Evolutionary conservation across 768 basidiomycete genomes (phyloP).

Genomic region (Boletus patriciae): DNA sequence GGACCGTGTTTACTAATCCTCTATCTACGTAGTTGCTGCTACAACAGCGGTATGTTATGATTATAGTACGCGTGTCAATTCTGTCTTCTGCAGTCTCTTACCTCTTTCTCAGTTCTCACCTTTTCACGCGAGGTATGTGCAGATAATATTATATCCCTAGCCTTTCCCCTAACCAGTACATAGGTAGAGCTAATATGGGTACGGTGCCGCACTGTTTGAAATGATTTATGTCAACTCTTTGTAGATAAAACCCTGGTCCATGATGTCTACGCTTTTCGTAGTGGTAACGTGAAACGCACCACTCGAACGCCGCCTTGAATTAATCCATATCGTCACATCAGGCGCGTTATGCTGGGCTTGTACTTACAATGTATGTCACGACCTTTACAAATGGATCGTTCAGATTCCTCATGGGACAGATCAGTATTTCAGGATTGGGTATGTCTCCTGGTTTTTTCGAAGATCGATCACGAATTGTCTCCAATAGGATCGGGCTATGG

Average conservation of each 20-base stretch:
- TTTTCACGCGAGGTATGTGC: constrained; percentile 8
- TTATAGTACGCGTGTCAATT: neutral
- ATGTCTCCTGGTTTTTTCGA: neutral
- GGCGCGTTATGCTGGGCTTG: constrained; percentile 12
- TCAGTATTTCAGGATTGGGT: constrained; percentile 4
- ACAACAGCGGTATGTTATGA: constrained; percentile 7
- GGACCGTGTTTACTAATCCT: neutral
- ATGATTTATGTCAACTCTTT: neutral
- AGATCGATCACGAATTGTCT: neutral
- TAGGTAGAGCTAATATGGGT: constrained; percentile 17
- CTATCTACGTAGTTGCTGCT: constrained; percentile 1
- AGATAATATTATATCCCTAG: neutral
- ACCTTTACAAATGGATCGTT: neutral
- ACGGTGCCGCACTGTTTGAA: neutral
- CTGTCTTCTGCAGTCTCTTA: neutral
- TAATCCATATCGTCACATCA: neutral
- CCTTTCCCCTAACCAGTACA: neutral
- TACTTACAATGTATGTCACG: constrained; percentile 1
- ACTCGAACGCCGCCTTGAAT: neutral
- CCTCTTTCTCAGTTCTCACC: constrained; percentile 5
- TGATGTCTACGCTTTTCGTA: constrained; percentile 10
- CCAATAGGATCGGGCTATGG: neutral
- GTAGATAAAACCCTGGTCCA: constrained; percentile 13
- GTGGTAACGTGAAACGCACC: neutral
- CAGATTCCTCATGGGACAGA: neutral